Evolutionary conservation across 2,329 filamentous ascomycete species (phyloP), one percentile per base, ranked within the genome.

Genomic region (Onygenales sp.): DNA sequence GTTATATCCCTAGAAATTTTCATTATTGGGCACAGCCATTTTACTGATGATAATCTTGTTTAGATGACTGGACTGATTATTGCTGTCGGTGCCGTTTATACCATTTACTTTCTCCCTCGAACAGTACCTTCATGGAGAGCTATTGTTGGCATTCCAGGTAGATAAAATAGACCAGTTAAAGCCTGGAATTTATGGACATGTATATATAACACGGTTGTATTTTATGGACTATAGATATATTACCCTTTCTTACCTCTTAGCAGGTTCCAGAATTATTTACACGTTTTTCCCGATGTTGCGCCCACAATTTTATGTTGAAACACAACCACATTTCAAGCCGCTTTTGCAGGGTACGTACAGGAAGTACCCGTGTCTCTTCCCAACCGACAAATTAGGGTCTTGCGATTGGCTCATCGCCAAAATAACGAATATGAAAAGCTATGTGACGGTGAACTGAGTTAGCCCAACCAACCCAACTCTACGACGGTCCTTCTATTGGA

Each of bases 71-170:
- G 78, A 1, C 61, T 81, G 36, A 37, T 72, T 21, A 67, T 79
- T 42, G 77, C 78, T 6, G 63, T 77, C 32, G 63, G 63, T 42
- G 69, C 72, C n/a, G 64, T 80, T 14, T 79, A 76, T 62, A 61
- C 67, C 37, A 70, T 78, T 33, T 80, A 79, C 63, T 73, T 79
- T 49, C 61, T 80, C 6, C 77, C 77, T 1, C 69, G 76, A 60
- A 63, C 65, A 51, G 52, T 74, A 33, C 64, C 70, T 6, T 60
- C 67, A 5, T 72, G 76, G 69, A 71, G 73, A 58, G 62, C 67
- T 36, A 58, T 78, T 43, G 65, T 79, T 39, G 78, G 78, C 1
- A 53, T 70, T 33, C 70, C 70, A 3, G 70, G 69, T 14, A 56
- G 67, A 59, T 71, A 65, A 58, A 42, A 40, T 40, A 14, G 37